Evolutionary conservation across 2,329 filamentous ascomycete genomes (phyloP), one percentile per base, ranked within the genome.

Genomic region (Fusarium succisae): DNA sequence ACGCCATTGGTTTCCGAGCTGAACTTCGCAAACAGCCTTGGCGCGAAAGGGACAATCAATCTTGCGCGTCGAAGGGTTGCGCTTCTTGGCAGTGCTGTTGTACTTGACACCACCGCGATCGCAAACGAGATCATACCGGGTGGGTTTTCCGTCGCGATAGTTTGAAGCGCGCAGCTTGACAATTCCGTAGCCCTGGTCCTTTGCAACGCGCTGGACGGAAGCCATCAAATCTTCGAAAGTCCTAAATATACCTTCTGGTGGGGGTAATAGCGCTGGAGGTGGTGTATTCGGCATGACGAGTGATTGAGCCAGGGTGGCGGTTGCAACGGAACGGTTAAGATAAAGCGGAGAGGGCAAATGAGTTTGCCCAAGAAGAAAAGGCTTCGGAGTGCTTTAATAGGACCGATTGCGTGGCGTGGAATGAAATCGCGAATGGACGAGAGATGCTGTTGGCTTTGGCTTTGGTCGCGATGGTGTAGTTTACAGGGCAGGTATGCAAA

Each of bases 41-140:
- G 89, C 89, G 59, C 88, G 87, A 83, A 89, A 91, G 17, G 89
- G 89, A 64, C 89, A 91, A 79, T 91, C 89, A 63, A 91, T 88
- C 81, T 91, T 91, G 78, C 89, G 88, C 48, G 89, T 91, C 61
- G 88, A 90, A 3, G 89, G 89, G 75, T 90, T 91, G 64, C 89
- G 87, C 83, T 91, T 91, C 84, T 91, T 91, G 13, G 89, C 89
- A 4, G 89, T 91, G 81, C 89, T 91, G 82, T 84, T 90, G 81
- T 91, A 91, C 81, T 91, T 91, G 78, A 91, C 89, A 69, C 89
- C 89, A 61, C 89, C 89, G 45, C 89, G 88, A 73, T 91, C 89
- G 81, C 89, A 91, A 39, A 91, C 89, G 17, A 91, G 83, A 72
- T 91, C 89, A 80, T 90, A 91, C 22, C 89, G 87, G 26, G 89